Conservation (phyloP, 345 rosid genomes). For the Capsella bursapastoris region DNA sequence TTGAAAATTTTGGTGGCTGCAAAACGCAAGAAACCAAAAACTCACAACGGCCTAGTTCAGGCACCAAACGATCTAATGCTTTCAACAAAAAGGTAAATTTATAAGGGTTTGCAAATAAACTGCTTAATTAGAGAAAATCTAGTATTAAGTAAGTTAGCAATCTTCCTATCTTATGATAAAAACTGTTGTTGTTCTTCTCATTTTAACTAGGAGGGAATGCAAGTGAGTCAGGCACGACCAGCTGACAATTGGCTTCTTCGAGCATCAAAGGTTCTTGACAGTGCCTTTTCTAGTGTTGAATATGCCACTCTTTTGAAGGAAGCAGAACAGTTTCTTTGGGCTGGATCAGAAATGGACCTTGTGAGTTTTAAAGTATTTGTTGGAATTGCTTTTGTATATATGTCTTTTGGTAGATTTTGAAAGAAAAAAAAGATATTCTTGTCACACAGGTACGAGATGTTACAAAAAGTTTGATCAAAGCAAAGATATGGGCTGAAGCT, state of each 20-base stretch:
- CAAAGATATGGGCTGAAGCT: constrained; percentile 76
- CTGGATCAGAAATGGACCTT: constrained; percentile 84
- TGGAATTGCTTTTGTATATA: constrained; percentile 28
- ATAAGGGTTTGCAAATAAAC: constrained; percentile 7
- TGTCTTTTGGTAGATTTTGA: constrained; percentile 29
- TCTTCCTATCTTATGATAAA: constrained; percentile 4
- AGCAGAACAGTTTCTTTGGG: constrained; percentile 98
- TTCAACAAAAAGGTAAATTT: constrained; percentile 67
- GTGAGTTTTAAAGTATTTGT: constrained; percentile 56
- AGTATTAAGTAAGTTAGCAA: not conserved
- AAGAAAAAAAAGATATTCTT: not conserved
- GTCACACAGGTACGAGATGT: constrained; percentile 67
- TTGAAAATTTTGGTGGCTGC: constrained; percentile 48
- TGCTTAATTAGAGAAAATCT: constrained; percentile 10
- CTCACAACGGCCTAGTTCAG: constrained; percentile 48
- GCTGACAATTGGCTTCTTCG: constrained; percentile 76
- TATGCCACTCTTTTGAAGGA: constrained; percentile 65
- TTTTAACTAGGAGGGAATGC: constrained; percentile 37
- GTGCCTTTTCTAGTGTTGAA: constrained; percentile 59
- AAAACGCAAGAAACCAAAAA: constrained; percentile 46
- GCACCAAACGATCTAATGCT: constrained; percentile 49
- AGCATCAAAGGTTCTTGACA: constrained; percentile 50
- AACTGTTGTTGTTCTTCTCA: constrained; percentile 7
- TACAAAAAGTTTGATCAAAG: constrained; percentile 60
- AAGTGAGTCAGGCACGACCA: constrained; percentile 60